Conservation (phyloP, 2,329 filamentous ascomycete genomes). For the Ilyonectria mors-panacis region DNA sequence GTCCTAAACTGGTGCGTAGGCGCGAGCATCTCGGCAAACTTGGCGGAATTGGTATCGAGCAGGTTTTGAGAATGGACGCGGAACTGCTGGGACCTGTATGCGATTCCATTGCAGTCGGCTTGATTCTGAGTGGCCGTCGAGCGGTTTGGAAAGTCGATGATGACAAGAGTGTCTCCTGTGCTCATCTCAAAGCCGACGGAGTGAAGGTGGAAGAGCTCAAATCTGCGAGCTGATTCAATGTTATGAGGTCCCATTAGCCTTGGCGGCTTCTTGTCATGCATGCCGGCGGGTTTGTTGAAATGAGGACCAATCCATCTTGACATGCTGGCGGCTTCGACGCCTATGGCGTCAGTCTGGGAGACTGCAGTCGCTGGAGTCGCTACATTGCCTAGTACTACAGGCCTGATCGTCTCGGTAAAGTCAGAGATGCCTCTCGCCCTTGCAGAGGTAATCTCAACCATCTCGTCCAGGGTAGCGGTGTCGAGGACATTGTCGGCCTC, state of each 20-base stretch:
- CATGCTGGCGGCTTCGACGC: background rate
- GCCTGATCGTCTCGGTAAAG: background rate
- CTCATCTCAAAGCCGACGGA: constrained; percentile 45
- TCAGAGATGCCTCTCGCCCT: background rate
- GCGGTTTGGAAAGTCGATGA: constrained; percentile 56
- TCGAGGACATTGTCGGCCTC: background rate
- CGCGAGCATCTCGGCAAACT: constrained; percentile 62
- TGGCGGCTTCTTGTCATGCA: background rate
- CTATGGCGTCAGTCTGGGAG: background rate
- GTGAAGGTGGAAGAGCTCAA: constrained; percentile 49
- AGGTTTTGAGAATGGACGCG: constrained; percentile 64
- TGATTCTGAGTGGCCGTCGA: constrained; percentile 34
- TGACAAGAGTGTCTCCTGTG: constrained; percentile 61
- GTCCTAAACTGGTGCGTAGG: constrained; percentile 59
- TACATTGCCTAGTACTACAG: background rate
- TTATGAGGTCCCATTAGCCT: constrained; percentile 33
- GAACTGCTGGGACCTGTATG: constrained; percentile 55
- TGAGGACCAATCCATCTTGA: constrained; percentile 33
- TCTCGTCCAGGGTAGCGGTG: too few species aligned
- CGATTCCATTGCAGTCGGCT: constrained; percentile 55
- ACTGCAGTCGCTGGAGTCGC: background rate
- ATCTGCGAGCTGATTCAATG: constrained; percentile 41
- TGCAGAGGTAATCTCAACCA: background rate
- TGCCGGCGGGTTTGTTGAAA: constrained; percentile 39
- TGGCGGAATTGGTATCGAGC: constrained; percentile 60